These are phyloP conservation scores for Ceratocystis ficicola DNA, from an alignment of 2,329 filamentous ascomycete genomes.

Conservation along the genomic window DNA sequence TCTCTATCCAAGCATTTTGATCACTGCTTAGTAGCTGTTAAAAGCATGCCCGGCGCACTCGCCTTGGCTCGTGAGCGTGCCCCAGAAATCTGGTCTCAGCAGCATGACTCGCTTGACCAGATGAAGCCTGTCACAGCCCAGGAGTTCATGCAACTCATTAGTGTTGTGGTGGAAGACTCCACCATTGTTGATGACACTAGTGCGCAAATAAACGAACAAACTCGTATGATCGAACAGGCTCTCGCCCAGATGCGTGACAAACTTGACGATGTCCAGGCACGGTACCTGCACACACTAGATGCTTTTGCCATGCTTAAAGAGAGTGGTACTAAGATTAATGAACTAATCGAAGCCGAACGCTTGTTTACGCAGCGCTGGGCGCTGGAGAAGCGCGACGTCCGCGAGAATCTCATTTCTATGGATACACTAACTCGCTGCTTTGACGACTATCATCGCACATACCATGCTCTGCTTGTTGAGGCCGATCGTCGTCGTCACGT, in stretches of 20 bases:
- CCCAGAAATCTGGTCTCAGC: constrained; percentile 44
- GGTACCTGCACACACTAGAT: constrained; percentile 46
- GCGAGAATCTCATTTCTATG: constrained; percentile 60
- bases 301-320: constrained; percentile 56
- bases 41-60: constrained; percentile 73
- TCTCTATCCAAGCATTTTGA: constrained; percentile 83
- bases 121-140: constrained; percentile 60
- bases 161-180: constrained; percentile 62
- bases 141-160: constrained; percentile 72
- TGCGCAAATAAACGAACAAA: constrained; percentile 53
- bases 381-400: constrained; percentile 59
- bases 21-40: constrained; percentile 79
- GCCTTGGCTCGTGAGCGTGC: constrained; percentile 56
- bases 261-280: constrained; percentile 48
- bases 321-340: constrained; percentile 52
- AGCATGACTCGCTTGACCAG: constrained; percentile 32
- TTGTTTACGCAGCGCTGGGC: constrained; percentile 59
- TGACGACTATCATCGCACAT: constrained; percentile 71
- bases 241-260: constrained; percentile 65
- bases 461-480: constrained; percentile 74
- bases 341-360: constrained; percentile 51
- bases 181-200: constrained; percentile 55
- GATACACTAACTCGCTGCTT: constrained; percentile 70
- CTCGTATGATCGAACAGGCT: constrained; percentile 29
- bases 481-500: constrained; percentile 61